These are phyloP conservation scores for Pseudogymnoascus sp. DNA, from an alignment of 2,329 filamentous ascomycete species.

Conservation along the genomic window DNA sequence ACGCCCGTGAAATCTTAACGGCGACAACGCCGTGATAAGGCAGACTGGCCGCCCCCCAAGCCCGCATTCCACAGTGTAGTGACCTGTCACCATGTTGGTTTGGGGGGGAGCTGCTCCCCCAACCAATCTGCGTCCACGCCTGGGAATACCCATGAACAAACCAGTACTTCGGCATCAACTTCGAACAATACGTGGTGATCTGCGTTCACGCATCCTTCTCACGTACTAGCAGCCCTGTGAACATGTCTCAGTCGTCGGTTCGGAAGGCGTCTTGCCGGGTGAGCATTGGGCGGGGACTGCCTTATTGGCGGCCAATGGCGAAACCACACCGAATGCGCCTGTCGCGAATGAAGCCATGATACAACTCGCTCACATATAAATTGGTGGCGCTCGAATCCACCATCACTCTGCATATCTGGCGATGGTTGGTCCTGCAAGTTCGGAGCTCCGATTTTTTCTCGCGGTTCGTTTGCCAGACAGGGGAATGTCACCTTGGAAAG, in stretches of 20 bases:
- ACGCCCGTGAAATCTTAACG: background rate
- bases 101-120: background rate
- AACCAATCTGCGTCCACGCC: background rate
- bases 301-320: background rate
- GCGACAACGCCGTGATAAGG: background rate
- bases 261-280: background rate
- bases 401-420: background rate
- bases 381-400: background rate
- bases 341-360: background rate
- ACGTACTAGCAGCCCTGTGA: background rate
- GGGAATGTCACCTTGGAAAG: background rate
- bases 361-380: background rate
- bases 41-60: background rate
- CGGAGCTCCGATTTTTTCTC: conserved; percentile 3
- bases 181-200: background rate
- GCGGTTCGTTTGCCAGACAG: background rate
- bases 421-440: background rate
- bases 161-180: background rate
- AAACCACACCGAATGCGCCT: background rate
- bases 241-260: background rate
- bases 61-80: background rate
- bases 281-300: background rate
- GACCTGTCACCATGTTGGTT: conserved; percentile 1
- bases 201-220: background rate
- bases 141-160: background rate